Conservation (phyloP, 345 rosid species). For the Eutrema japonicum region DNA sequence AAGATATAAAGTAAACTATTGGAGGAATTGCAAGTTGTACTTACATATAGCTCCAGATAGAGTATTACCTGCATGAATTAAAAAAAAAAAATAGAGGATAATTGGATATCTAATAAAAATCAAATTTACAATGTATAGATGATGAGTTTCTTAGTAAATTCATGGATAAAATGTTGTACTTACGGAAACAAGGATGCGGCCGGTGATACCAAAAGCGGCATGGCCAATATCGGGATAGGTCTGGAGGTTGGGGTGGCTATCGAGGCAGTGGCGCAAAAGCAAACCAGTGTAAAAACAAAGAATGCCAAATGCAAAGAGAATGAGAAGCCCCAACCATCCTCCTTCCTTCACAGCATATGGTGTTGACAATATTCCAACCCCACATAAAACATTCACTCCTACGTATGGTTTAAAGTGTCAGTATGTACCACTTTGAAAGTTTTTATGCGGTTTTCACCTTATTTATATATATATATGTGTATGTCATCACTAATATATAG, state of each 20-base stretch:
- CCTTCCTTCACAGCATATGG: slow-evolving; percentile 92
- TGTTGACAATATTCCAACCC: slow-evolving; percentile 94
- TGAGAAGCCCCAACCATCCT: slow-evolving; percentile 80
- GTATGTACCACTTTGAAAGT: too few relatives aligned
- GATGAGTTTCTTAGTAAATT: slow-evolving; percentile 17
- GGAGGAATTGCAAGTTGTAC: slow-evolving; percentile 48
- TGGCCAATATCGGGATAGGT: slow-evolving; percentile 97
- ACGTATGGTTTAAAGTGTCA: slow-evolving; percentile 20
- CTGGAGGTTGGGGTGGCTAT: slow-evolving; percentile 80
- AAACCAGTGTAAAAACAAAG: slow-evolving; percentile 90
- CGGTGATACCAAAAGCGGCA: slow-evolving; percentile 81
- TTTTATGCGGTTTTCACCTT: too few relatives aligned
- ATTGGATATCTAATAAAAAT: slow-evolving; percentile 10
- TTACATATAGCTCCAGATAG: slow-evolving; percentile 88
- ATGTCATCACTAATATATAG: not conserved
- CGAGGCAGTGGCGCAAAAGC: slow-evolving; percentile 82
- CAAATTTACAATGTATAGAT: not conserved
- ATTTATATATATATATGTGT: too few relatives aligned
- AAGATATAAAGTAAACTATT: not conserved
- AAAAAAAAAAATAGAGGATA: slow-evolving; percentile 21
- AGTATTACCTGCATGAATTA: slow-evolving; percentile 65
- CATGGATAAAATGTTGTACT: slow-evolving; percentile 21
- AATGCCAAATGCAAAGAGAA: slow-evolving; percentile 64
- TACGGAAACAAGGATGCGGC: slow-evolving; percentile 80
- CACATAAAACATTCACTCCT: slow-evolving; percentile 94